A percentile compares a stretch with the other conserved stretches of the same genome.
phyloP scores from a whole-genome alignment of 768 basidiomycete genomes.

The Hypholoma sublateritium region DNA sequence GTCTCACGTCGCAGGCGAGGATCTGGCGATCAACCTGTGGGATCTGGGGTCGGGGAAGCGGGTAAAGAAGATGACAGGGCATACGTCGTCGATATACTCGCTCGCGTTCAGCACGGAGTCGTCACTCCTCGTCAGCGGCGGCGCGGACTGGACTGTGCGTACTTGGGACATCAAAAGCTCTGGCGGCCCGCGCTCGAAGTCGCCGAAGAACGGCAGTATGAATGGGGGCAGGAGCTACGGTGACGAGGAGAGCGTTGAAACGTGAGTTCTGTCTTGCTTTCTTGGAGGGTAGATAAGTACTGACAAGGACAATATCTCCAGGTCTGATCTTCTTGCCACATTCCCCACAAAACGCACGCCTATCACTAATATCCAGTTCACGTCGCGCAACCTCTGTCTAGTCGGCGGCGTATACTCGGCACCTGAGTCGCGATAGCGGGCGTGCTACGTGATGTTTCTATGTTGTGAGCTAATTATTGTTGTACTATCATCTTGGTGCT shows the following conservation, averaged over 20 bases:
- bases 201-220: slow-evolving; percentile 51
- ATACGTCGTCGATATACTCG: slow-evolving; percentile 85
- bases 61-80: slow-evolving; percentile 96
- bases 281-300: background rate
- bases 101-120: slow-evolving; percentile 93
- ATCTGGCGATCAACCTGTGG: slow-evolving; percentile 94
- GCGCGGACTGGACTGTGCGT: slow-evolving; percentile 95
- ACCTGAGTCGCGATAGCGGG: slow-evolving; percentile 42
- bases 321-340: slow-evolving; percentile 83
- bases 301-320: slow-evolving; percentile 28
- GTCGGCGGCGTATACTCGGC: slow-evolving; percentile 77
- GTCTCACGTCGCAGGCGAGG: slow-evolving; percentile 57
- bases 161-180: slow-evolving; percentile 93
- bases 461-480: background rate
- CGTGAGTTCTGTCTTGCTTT: slow-evolving; percentile 47
- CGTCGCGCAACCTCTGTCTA: slow-evolving; percentile 90
- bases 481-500: slow-evolving; percentile 10
- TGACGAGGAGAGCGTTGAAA: slow-evolving; percentile 64
- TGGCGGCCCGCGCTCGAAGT: slow-evolving; percentile 61
- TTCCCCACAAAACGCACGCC: slow-evolving; percentile 97
- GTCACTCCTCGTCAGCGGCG: slow-evolving; percentile 84
- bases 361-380: slow-evolving; percentile 89
- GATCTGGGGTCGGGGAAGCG: slow-evolving; percentile 93
- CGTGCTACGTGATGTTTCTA: background rate
- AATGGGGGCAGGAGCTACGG: slow-evolving; percentile 34